Conservation (phyloP, 2,329 filamentous ascomycete genomes). For the Microascus cirrosus region DNA sequence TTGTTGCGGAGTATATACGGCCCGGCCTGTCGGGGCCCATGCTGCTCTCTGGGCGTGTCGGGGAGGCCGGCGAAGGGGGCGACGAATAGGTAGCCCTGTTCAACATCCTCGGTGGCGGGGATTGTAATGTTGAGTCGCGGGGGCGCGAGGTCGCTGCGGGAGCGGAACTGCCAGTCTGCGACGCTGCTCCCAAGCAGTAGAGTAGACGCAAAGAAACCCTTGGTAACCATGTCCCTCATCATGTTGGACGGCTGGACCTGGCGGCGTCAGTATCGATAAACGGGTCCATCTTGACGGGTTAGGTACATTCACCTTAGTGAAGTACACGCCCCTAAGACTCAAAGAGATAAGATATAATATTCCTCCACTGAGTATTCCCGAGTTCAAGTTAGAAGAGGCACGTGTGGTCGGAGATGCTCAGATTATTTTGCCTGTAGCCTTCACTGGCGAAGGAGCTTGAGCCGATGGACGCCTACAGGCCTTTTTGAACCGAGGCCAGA, state of each 20-base stretch:
- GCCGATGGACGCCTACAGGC: too few relatives aligned
- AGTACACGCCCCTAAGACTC: slow-evolving; percentile 5
- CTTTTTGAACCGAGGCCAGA: neutral
- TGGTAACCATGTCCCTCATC: slow-evolving; percentile 4
- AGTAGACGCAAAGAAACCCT: neutral
- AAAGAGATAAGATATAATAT: neutral
- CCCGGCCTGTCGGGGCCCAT: slow-evolving; percentile 37
- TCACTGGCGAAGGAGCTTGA: neutral
- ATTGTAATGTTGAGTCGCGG: slow-evolving; percentile 29
- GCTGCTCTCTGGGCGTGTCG: slow-evolving; percentile 18
- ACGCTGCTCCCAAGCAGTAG: neutral
- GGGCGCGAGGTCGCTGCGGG: slow-evolving; percentile 17
- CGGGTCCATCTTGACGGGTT: slow-evolving; percentile 3
- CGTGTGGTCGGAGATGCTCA: neutral
- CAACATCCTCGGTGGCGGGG: slow-evolving; percentile 24
- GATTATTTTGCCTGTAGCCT: neutral
- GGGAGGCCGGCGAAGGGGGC: slow-evolving; percentile 23
- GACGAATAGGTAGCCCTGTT: slow-evolving; percentile 31
- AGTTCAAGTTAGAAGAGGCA: neutral
- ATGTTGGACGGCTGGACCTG: neutral
- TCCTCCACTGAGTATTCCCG: neutral
- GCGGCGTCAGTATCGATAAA: slow-evolving; percentile 3
- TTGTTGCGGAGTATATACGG: slow-evolving; percentile 44
- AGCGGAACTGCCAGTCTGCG: slow-evolving; percentile 9
- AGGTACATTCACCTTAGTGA: slow-evolving; percentile 9